These are phyloP conservation scores for Dioszegia aurantiaca DNA, from an alignment of 768 basidiomycete genomes.

Conservation along the genomic window DNA sequence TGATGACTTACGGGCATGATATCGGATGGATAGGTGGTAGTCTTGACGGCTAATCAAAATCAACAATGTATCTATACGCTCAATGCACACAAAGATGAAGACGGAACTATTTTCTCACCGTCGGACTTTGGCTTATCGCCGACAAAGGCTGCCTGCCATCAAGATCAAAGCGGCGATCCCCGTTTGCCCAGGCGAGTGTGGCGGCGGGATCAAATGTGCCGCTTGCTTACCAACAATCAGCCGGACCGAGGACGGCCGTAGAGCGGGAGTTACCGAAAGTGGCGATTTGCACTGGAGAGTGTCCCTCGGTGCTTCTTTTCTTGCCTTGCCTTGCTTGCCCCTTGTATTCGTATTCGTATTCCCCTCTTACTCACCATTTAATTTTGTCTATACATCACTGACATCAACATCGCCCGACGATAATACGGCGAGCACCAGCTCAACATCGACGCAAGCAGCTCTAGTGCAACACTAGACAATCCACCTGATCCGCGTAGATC, in stretches of 20 bases:
- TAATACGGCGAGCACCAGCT: too few species aligned
- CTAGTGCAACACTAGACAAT: too few species aligned
- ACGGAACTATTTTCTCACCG: too few species aligned
- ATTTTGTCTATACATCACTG: too few species aligned
- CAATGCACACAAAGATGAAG: too few species aligned
- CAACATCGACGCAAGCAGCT: too few species aligned
- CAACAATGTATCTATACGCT: too few species aligned
- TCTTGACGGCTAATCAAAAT: constrained; percentile 17
- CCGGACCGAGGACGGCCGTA: neutral
- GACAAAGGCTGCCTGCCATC: too few species aligned
- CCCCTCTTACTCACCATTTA: too few species aligned
- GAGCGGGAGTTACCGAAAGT: neutral
- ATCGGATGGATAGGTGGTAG: constrained; percentile 20
- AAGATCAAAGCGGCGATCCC: neutral
- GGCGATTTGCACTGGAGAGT: too few species aligned
- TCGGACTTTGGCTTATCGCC: constrained; percentile 14
- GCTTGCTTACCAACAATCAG: neutral
- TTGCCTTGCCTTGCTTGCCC: neutral
- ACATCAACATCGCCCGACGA: too few species aligned
- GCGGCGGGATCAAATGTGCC: neutral
- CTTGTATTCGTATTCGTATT: neutral
- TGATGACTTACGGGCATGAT: constrained; percentile 37
- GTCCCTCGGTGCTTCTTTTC: neutral
- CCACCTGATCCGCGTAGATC: too few species aligned
- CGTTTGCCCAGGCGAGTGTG: neutral